Evolutionary conservation across 225 moss, liverwort and hornwort species (phyloP).

Genomic region (Anthoceros angustus): DNA sequence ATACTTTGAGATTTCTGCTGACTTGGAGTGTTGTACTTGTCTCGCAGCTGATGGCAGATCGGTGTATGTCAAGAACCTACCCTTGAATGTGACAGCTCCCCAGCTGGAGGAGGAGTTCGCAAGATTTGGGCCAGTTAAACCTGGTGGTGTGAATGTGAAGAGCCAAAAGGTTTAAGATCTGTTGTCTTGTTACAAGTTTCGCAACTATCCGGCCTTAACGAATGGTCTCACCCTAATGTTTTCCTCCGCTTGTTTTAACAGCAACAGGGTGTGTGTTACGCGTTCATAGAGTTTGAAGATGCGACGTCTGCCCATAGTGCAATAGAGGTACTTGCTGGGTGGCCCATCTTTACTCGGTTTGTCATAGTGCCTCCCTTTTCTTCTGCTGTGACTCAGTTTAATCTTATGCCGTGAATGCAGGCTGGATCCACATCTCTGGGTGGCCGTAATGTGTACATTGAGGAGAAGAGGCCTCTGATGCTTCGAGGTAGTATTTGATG

Average conservation of each 20-base stretch:
- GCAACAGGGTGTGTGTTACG: constrained; percentile 75
- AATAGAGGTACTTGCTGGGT: constrained; percentile 39
- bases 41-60: constrained; percentile 69
- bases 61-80: constrained; percentile 70
- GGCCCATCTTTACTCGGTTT: background rate
- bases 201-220: background rate
- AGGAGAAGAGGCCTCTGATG: constrained; percentile 36
- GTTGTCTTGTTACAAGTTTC: background rate
- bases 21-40: background rate
- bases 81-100: constrained; percentile 27
- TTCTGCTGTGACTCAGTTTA: background rate
- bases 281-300: constrained; percentile 89
- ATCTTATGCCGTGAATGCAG: constrained; percentile 10
- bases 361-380: background rate
- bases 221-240: background rate
- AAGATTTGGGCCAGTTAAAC: constrained; percentile 43
- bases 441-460: constrained; percentile 25
- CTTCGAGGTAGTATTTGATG: constrained; percentile 8
- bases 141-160: constrained; percentile 52
- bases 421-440: constrained; percentile 20
- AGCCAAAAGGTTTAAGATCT: constrained; percentile 43
- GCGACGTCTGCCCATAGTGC: constrained; percentile 46
- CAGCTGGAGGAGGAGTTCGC: constrained; percentile 37
- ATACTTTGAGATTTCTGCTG: background rate
- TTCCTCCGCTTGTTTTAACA: background rate